Evolutionary conservation across 2,329 filamentous ascomycete species (phyloP).

Genomic region (Alternaria brassicicola): DNA sequence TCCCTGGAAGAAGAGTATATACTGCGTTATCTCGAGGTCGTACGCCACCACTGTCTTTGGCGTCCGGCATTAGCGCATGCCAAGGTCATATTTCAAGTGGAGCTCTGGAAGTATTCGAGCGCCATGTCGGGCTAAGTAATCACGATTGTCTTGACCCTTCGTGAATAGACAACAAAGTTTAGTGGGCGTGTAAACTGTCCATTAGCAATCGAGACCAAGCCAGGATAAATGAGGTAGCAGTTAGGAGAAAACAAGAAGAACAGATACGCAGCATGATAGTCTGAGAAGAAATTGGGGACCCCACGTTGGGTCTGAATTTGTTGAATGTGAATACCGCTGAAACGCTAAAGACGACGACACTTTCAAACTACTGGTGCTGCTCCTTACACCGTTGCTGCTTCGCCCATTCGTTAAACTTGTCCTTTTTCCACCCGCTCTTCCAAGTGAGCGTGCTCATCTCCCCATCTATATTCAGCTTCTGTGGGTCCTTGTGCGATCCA

Average conservation of each 20-base stretch:
- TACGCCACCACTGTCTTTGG: background rate
- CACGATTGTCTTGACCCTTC: background rate
- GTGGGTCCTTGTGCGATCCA: slow-evolving; percentile 23
- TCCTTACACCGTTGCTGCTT: slow-evolving; percentile 37
- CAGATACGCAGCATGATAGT: background rate
- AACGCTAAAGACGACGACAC: slow-evolving; percentile 2
- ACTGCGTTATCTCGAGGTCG: background rate
- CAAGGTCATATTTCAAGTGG: background rate
- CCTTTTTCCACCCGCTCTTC: slow-evolving; percentile 43
- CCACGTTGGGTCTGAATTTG: background rate
- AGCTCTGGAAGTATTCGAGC: background rate
- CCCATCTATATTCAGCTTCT: slow-evolving; percentile 19
- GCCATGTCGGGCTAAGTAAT: background rate
- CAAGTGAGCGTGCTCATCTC: slow-evolving; percentile 21
- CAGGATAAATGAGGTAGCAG: background rate
- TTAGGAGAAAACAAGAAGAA: background rate
- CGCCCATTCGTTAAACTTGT: slow-evolving; percentile 35
- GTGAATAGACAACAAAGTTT: background rate
- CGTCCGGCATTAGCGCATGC: background rate
- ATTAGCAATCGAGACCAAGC: background rate
- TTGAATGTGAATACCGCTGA: slow-evolving; percentile 3
- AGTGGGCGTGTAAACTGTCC: background rate
- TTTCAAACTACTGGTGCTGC: slow-evolving; percentile 7
- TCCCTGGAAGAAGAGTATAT: background rate
- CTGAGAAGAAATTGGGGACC: background rate